Percentiles rank a stretch among this genome's conserved stretches.
Evolutionary conservation across 2,329 filamentous ascomycete genomes (phyloP).

Genomic region (Allantophomopsis cytisporea): DNA sequence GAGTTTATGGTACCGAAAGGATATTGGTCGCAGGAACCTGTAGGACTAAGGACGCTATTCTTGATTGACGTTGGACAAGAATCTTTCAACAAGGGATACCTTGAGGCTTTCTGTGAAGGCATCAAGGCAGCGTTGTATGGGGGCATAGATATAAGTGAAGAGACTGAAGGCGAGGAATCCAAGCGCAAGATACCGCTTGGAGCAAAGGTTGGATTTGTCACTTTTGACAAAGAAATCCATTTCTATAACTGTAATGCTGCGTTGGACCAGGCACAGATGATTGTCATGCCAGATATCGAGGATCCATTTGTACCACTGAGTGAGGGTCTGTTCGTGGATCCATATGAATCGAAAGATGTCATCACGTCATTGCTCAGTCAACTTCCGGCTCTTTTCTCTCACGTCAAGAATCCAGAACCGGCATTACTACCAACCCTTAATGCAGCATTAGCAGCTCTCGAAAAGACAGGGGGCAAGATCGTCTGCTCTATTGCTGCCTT

Average conservation of each 20-base stretch:
- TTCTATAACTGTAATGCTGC: constrained; percentile 86
- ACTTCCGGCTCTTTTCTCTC: constrained; percentile 75
- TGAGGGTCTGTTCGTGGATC: constrained; percentile 88
- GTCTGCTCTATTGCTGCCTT: constrained; percentile 78
- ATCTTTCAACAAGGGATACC: constrained; percentile 77
- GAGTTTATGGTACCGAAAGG: constrained; percentile 97
- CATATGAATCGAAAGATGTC: constrained; percentile 73
- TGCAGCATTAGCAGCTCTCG: constrained; percentile 70
- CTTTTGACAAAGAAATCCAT: constrained; percentile 92
- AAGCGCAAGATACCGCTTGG: constrained; percentile 56
- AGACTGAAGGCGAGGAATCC: constrained; percentile 35
- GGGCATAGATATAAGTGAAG: constrained; percentile 36
- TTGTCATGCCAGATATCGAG: constrained; percentile 96
- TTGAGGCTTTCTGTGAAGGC: constrained; percentile 83
- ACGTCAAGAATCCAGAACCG: constrained; percentile 82
- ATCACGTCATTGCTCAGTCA: constrained; percentile 78
- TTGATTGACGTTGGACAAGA: constrained; percentile 89
- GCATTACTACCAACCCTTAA: constrained; percentile 75
- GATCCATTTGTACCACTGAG: constrained; percentile 91
- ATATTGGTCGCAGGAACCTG: constrained; percentile 93
- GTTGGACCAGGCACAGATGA: constrained; percentile 85
- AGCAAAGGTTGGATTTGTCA: constrained; percentile 85
- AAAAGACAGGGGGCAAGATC: constrained; percentile 83
- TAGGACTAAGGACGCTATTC: constrained; percentile 79
- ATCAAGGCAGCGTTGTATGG: constrained; percentile 78